Conservation (phyloP, 2,329 filamentous ascomycete genomes). For the Achaetomium macrosporum region DNA sequence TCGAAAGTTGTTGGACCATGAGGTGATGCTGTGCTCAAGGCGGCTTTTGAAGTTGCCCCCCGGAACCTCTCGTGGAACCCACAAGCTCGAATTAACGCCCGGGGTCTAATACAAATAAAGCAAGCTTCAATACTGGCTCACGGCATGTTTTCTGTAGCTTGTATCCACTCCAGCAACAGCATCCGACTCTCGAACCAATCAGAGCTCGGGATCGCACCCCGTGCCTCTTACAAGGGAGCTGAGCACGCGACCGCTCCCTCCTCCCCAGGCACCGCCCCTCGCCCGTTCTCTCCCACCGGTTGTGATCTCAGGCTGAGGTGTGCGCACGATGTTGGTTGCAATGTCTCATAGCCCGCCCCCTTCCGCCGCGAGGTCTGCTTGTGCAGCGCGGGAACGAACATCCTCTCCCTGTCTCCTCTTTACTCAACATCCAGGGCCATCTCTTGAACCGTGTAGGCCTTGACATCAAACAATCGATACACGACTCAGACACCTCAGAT, state of each 20-base stretch:
- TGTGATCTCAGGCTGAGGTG: conserved; percentile 12
- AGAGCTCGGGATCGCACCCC: conserved; percentile 15
- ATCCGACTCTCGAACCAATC: conserved; percentile 15
- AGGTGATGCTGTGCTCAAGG: neutral
- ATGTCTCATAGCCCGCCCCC: conserved; percentile 8
- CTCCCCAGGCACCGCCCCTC: conserved; percentile 8
- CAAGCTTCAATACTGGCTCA: neutral
- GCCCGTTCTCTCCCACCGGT: neutral
- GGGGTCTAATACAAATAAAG: neutral
- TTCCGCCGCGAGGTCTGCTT: neutral
- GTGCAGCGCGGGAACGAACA: neutral
- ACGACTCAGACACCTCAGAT: neutral
- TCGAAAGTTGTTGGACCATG: conserved; percentile 9
- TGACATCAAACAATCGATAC: neutral
- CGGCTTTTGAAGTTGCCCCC: neutral
- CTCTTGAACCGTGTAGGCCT: neutral
- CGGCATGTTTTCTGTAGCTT: conserved; percentile 2
- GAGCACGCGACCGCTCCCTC: conserved; percentile 24
- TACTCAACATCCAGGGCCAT: neutral
- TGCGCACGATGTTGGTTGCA: conserved; percentile 2
- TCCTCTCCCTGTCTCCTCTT: neutral
- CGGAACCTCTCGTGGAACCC: neutral
- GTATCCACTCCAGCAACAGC: neutral
- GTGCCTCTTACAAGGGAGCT: conserved; percentile 22
- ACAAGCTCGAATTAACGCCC: neutral